These are phyloP conservation scores for Aureobasidium sp. DNA, from an alignment of 2,329 filamentous ascomycete species.

Conservation along the genomic window DNA sequence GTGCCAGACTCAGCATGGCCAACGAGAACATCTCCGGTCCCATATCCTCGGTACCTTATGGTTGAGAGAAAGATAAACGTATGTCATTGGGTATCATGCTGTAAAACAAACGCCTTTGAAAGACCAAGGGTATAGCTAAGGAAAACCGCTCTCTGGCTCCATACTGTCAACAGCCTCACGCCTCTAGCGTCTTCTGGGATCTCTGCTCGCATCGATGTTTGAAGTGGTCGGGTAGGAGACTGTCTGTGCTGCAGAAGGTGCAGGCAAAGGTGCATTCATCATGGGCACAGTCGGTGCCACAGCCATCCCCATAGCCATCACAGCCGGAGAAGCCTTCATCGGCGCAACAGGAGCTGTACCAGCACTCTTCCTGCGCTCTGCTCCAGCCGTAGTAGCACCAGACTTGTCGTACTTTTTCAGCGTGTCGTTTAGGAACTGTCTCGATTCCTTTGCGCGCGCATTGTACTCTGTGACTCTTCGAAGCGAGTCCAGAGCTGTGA, in stretches of 20 bases:
- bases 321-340: not conserved
- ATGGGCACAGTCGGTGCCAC: not conserved
- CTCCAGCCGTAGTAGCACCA: not conserved
- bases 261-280: not conserved
- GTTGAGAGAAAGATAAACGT: not conserved
- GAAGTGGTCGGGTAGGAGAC: not conserved
- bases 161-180: too few species aligned
- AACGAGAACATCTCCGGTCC: conserved; percentile 53
- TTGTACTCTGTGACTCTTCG: not conserved
- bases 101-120: not conserved
- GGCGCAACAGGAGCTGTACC: not conserved
- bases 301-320: not conserved
- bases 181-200: conserved; percentile 15
- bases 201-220: conserved; percentile 15
- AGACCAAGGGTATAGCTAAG: not conserved
- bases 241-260: not conserved
- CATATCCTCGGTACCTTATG: not conserved
- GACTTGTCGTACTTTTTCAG: conserved; percentile 2
- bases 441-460: not conserved
- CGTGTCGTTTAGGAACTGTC: not conserved
- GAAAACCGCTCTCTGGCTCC: not conserved
- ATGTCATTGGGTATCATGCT: conserved; percentile 10
- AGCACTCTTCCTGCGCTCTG: not conserved
- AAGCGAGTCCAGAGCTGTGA: not conserved
- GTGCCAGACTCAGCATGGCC: conserved; percentile 72